Percentiles rank a stretch among this genome's conserved stretches.
Evolutionary conservation across 371 early-diverging fungal species (phyloP).

Genomic region (Basidiobolus heterosporus): DNA sequence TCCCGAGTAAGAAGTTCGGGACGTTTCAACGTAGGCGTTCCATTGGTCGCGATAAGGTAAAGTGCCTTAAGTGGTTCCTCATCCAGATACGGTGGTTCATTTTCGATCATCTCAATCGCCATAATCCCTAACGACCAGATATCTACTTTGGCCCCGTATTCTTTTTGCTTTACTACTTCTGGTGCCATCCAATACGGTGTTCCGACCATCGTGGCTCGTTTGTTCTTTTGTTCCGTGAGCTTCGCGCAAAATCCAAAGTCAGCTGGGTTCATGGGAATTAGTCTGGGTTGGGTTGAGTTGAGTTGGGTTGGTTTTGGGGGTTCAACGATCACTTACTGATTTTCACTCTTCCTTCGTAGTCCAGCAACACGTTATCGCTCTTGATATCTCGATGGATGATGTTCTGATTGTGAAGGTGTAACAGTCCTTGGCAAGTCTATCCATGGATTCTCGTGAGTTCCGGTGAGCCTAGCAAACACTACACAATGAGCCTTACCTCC

Average conservation of each 20-base stretch:
- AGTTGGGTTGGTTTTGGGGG: neutral
- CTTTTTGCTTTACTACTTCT: constrained; percentile 79
- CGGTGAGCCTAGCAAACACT: constrained; percentile 3
- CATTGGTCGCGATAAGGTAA: constrained; percentile 91
- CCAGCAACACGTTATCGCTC: constrained; percentile 83
- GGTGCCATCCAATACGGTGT: constrained; percentile 92
- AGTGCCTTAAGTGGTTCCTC: constrained; percentile 88
- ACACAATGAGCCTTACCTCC: constrained; percentile 35
- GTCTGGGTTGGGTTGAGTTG: constrained; percentile 1
- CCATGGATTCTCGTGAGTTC: constrained; percentile 7
- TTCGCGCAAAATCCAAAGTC: constrained; percentile 95
- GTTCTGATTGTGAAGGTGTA: constrained; percentile 75
- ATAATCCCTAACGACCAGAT: constrained; percentile 89
- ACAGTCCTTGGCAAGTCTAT: constrained; percentile 67
- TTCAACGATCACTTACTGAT: constrained; percentile 35
- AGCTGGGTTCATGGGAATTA: constrained; percentile 12
- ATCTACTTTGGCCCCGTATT: constrained; percentile 81
- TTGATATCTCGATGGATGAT: constrained; percentile 97
- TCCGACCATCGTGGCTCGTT: constrained; percentile 93
- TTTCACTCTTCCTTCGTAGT: constrained; percentile 78
- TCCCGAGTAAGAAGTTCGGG: constrained; percentile 69
- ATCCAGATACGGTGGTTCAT: constrained; percentile 92
- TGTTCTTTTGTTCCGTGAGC: constrained; percentile 62
- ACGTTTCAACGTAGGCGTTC: constrained; percentile 80
- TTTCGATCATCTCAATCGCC: constrained; percentile 96